Evolutionary conservation across 2,329 filamentous ascomycete genomes (phyloP), one percentile per base, ranked within the genome.

Genomic region (Aspergillus ibericus): DNA sequence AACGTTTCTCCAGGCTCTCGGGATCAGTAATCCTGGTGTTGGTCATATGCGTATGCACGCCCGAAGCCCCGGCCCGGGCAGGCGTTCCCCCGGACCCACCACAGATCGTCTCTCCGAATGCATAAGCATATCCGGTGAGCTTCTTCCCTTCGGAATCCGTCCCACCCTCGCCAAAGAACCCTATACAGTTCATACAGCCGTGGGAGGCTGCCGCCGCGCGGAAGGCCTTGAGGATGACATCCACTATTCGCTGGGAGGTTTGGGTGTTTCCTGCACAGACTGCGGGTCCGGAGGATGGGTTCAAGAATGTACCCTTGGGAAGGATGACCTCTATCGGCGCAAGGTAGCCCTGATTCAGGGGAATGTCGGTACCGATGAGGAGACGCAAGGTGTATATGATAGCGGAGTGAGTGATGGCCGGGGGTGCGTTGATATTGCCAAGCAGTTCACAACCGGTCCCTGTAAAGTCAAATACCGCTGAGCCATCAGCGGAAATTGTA

Each of bases 21-120:
- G 88, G 82, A 71, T 93, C 90, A 0, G 90, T 92, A 70, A 93
- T 93, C 13, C 89, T 83, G 1, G 90, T 93, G 72, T 93, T 93
- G 7, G 90, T 93, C 88, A 92, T 92, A 76, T 93, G 89, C 2
- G 85, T 88, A 71, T 93, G 89, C 18, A 92, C 88, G 12, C 88
- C 90, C 54, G 80, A 85, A 10, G 88, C 87, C 27, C 90, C 90
- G 61, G 88, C 80, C 89, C 89, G 92, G 10, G 80, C 80, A 0
- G 87, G 82, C 0, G 89, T 89, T 0, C 90, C 90, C 27, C 90
- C 90, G 22, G 83, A 85, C 1, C 90, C 90, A 40, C 90, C 90
- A 0, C 88, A 87, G 61, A 93, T 92, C 3, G 90, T 93, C 73
- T 93, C 90, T 70, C 92, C 91, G 76, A 92, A 92, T 12, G 89